Evolutionary conservation across 768 basidiomycete genomes (phyloP), one percentile per base, ranked within the genome.

Genomic region (Lactifluus hygrophoroides): DNA sequence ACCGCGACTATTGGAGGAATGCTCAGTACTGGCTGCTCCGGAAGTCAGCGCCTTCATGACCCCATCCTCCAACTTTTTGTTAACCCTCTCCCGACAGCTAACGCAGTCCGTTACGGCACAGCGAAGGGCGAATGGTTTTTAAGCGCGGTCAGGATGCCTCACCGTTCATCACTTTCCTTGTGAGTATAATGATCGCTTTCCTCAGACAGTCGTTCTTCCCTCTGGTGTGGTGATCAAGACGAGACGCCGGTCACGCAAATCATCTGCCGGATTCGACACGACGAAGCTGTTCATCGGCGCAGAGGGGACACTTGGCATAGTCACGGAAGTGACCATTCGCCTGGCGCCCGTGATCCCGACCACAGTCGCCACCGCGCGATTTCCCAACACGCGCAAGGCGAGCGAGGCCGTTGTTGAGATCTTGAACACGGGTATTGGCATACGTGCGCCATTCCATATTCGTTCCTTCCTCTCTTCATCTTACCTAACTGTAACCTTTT

Each of bases 151-250:
- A 50, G 80, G 19, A 72, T 21, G 5, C 27, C 9, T 43, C 32
- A 35, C 43, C 48, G n/a, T 46, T 19, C 19, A 13, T 34, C 23
- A 10, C 23, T 6, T 16, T 8, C 11, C 14, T 25, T 32, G 5
- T 2, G 11, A 13, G 37, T n/a, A 6, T 10, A 13, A 48, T 53
- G 40, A 30, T 54, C n/a, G 42, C 32, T 10, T 32, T 54, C 14
- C 45, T 35, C 59, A 93, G 86, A 95, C 91, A 0, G 88, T 94
- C 2, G 93, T 96, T 0, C 80, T 95, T 3, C 90, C 93, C 2
- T 84, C 82, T 5, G 94, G 94, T 1, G 82, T 92, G 67, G 85
- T 95, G 13, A 94, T 96, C 68, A 94, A 94, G 67, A 96, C 94
- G 2, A 82, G 92, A 3, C 74, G 77, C 23, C 76, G 88, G 27